Base-by-base conservation (phyloP, 768 basidiomycete genomes). In the Trametopsis cervina region DNA sequence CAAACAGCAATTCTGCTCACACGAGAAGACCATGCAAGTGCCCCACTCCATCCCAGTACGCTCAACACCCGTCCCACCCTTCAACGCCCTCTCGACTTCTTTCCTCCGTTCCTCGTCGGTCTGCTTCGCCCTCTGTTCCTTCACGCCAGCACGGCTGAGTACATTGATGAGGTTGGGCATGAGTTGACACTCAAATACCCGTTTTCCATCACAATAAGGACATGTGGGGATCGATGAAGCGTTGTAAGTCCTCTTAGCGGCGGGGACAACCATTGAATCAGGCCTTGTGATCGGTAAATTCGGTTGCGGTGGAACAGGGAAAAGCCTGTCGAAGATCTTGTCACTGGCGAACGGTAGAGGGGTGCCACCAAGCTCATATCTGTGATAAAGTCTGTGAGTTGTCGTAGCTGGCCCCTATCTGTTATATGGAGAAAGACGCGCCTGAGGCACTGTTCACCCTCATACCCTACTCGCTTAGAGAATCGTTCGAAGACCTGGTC, bases 121-220 rank as follows among this genome's bases (percentile, higher is more conserved):
- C 59, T 73, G 50, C 39, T 68, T 70, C 54, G 51, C 51, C 37
- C 38, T 15, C 9, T 17, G 40, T 12, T 61, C 65, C 40, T 50
- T 52, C 44, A 57, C 62, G 21, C 56, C 36, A 25, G 55, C 61
- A 54, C 62, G 60, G 43, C 73, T 69, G 12, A 96, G 70, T 12
- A 89, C 67, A 44, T 88, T 88, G 63, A 97, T 92, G 44, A 97
- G 69, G 60, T 92, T 90, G 1, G 95, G 95, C 81, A 94, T 95
- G 45, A 97, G 72, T 63, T 98, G 95, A 57, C 87, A 87, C 63
- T 98, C 95, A 63, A 96, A 98, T 18, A 84, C 76, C 13, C 91
- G 77, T 38, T 67, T 69, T 2, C 77, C 72, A 29, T 71, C 67
- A 67, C 95, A 98, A 12, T 66, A 58, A 1, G 80, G 71, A 61